Base-by-base conservation (phyloP, 148 eudicot genomes). In the Selenicereus undatus region DNA sequence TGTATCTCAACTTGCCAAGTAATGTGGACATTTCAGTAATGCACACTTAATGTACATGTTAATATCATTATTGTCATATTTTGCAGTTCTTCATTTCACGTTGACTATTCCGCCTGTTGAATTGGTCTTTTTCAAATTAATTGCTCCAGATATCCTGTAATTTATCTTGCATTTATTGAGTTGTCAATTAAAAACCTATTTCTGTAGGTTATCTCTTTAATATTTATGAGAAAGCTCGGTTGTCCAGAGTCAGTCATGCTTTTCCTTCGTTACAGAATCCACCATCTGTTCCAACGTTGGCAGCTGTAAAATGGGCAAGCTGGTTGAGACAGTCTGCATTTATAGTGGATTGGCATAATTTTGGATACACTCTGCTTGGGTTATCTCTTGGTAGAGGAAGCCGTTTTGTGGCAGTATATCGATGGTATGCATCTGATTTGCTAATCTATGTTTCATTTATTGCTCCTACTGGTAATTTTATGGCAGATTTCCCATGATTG, bases 261-360 rank as follows among this genome's bases (percentile, higher is more conserved):
- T 45, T 9, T 71, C 27, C 42, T 81, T 45, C 71, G 42, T 76
- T 81, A 76, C 81, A 95, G 98, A 96, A 96, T 85, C 99, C 99
- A 43, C 99, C 99, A 16, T 96, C 98, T 80, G 95, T 96, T 87
- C 98, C 99, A 54, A 91, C 98, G 36, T 86, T 96, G 80, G 84
- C 90, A 74, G 99, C 91, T 80, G 98, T 92, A 52, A 93, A 92
- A 86, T 96, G 97, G 95, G 98, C 97, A 74, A 96, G 98, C 87
- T 93, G 93, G 94, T 78, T 92, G 73, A 90, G 97, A 87, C 76
- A 81, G 62, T 93, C 97, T 43, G 83, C 89, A 43, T 90, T 93
- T 83, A 88, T 96, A 76, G 84, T 93, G 42, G 97, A 96, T 89
- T 96, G 98, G 99, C 99, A 96, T 85, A 96, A 96, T 83, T 96